phyloP scores from a whole-genome alignment of 371 early-diverging fungal species.

The Thermomucor indicae-seudaticae region DNA sequence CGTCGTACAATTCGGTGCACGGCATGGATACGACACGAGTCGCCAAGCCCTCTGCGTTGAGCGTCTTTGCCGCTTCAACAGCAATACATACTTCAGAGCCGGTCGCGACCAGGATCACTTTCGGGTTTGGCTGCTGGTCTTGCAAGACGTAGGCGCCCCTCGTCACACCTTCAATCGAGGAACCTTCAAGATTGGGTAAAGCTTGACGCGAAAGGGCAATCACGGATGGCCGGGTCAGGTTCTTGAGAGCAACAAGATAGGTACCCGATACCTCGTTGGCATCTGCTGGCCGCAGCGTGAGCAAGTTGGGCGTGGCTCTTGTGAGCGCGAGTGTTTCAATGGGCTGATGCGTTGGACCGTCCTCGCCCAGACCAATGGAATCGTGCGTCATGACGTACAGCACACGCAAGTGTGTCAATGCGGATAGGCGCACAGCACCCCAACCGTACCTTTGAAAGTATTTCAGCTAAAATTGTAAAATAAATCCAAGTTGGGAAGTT shows the following conservation, averaged over 20 bases:
- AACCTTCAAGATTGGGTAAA: conserved; percentile 84
- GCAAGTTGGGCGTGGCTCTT: conserved; percentile 92
- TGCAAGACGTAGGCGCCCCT: conserved; percentile 76
- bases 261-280: conserved; percentile 94
- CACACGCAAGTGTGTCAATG: conserved; percentile 82
- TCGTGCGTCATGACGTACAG: conserved; percentile 99
- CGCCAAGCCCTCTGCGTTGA: conserved; percentile 48
- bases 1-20: conserved; percentile 87
- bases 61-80: conserved; percentile 71
- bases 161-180: conserved; percentile 71
- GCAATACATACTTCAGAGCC: conserved; percentile 92
- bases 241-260: conserved; percentile 75
- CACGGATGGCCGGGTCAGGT: conserved; percentile 74
- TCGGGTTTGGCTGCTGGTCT: conserved; percentile 47
- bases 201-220: conserved; percentile 94
- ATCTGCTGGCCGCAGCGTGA: conserved; percentile 92
- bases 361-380: conserved; percentile 98
- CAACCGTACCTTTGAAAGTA: conserved; percentile 52
- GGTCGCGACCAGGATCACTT: conserved; percentile 76
- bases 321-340: conserved; percentile 92
- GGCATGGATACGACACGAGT: conserved; percentile 93
- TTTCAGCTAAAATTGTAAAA: neutral
- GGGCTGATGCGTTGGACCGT: conserved; percentile 99
- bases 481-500: neutral
- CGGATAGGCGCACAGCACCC: conserved; percentile 91